Conservation (phyloP, 345 rosid genomes). For the Populus simonii region DNA sequence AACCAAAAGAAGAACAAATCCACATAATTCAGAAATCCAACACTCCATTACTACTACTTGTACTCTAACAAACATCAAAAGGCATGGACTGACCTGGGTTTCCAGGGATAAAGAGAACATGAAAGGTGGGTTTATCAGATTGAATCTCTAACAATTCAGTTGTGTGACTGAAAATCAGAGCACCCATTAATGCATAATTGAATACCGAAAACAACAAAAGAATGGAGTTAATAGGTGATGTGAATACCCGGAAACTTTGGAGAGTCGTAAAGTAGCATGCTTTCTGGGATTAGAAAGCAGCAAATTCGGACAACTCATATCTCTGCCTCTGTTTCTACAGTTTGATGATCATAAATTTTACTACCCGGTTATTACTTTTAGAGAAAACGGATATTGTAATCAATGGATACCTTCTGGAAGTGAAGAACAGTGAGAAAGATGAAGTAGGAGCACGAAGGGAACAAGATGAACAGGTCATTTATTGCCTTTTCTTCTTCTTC, state of each 20-base stretch:
- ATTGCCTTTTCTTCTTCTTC: no score
- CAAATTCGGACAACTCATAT: conserved; percentile 42
- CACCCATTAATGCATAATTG: neutral
- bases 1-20: neutral
- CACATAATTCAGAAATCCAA: neutral
- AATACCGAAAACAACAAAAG: neutral
- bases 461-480: no score
- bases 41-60: no score
- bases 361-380: no score
- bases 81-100: conserved; percentile 16
- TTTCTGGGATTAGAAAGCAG: conserved; percentile 26
- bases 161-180: conserved; percentile 38
- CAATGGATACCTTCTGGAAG: no score
- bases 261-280: conserved; percentile 43
- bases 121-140: conserved; percentile 56
- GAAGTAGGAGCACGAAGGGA: neutral
- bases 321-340: conserved; percentile 8
- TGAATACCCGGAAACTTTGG: conserved; percentile 62
- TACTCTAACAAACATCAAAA: neutral
- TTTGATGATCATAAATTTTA: neutral
- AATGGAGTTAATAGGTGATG: neutral
- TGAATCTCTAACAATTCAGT: conserved; percentile 69
- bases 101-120: conserved; percentile 75
- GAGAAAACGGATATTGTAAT: no score
- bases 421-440: neutral